Evolutionary conservation across 1,139 yeast species (phyloP), one percentile per base, ranked within the genome.

Genomic region (Spathaspora sp.): DNA sequence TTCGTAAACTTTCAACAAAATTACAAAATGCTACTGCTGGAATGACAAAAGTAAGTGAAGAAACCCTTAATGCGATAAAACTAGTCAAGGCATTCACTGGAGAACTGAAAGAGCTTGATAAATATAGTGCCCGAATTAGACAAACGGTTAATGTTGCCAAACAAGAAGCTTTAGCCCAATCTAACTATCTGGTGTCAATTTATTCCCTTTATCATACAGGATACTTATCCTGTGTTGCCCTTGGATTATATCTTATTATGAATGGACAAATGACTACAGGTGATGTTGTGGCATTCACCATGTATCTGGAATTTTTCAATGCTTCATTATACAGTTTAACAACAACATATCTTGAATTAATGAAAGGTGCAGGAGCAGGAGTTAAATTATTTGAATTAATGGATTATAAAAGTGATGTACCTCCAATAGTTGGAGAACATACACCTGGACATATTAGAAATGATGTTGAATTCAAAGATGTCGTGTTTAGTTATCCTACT

Each of bases 401-500:
- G 38, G 81, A 77, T 49, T 65, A 69, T 48, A 60, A 63, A 18
- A 76, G 76, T 43, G 65, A 62, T 15, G 81, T 78, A 1, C 72
- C 76, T 39, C 67, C 81, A 1, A 63, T 77, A 24, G 59, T 64
- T 45, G 78, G 78, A 0, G 64, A 64, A 7, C 70, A 71, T 18
- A 59, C 80, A 3, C 63, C 72, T 10, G 76, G 78, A n/a, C 67
- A 57, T 3, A 48, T 68, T 15, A 56, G 59, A 5, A 88, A 88
- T 49, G 78, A 82, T 45, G 81, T 91, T 45, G 80, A 74, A 51
- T 86, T 93, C 58, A 65, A 71, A 46, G 67, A 89, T 54, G 87
- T 91, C 25, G 74, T 70, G 2, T 91, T 91, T 66, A 73, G 83
- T 47, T 91, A 91, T 63, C 97, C 97, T n/a, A 84, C 96, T 1